Evolutionary conservation across 352 stramenopile genomes (phyloP).

Genomic region (Phytophthora foliorum): DNA sequence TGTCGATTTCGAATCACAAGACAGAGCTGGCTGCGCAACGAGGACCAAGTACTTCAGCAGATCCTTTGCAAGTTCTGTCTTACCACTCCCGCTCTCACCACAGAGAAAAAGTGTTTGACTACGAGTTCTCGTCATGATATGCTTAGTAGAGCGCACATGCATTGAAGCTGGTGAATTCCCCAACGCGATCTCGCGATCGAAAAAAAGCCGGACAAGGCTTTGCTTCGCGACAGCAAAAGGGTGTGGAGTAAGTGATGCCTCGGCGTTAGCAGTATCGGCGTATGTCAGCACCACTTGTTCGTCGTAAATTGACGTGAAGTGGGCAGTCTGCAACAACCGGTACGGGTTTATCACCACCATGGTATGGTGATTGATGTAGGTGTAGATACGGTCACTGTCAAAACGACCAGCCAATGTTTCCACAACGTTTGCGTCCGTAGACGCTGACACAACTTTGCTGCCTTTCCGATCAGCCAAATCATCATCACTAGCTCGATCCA

Average conservation of each 20-base stretch:
- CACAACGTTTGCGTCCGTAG: constrained; percentile 25
- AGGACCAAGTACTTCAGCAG: constrained; percentile 83
- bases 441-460: background rate
- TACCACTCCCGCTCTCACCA: constrained; percentile 79
- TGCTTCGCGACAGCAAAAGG: constrained; percentile 83
- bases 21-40: constrained; percentile 54
- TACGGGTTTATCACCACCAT: constrained; percentile 81
- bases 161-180: background rate
- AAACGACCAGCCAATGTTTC: constrained; percentile 50
- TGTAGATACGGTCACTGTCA: constrained; percentile 63
- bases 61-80: constrained; percentile 83
- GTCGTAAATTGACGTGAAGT: constrained; percentile 88
- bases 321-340: constrained; percentile 74
- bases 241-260: constrained; percentile 59
- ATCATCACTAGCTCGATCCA: constrained; percentile 53
- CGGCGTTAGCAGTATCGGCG: constrained; percentile 51
- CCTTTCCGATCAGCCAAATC: constrained; percentile 39
- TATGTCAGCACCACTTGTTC: constrained; percentile 81
- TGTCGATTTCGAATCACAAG: background rate
- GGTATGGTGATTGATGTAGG: constrained; percentile 66
- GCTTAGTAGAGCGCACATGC: constrained; percentile 4
- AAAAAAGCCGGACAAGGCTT: constrained; percentile 58
- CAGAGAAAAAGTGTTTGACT: constrained; percentile 57
- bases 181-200: constrained; percentile 18
- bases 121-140: background rate